phyloP scores from a whole-genome alignment of 257 asterid species.

The Solanum microdontum region DNA sequence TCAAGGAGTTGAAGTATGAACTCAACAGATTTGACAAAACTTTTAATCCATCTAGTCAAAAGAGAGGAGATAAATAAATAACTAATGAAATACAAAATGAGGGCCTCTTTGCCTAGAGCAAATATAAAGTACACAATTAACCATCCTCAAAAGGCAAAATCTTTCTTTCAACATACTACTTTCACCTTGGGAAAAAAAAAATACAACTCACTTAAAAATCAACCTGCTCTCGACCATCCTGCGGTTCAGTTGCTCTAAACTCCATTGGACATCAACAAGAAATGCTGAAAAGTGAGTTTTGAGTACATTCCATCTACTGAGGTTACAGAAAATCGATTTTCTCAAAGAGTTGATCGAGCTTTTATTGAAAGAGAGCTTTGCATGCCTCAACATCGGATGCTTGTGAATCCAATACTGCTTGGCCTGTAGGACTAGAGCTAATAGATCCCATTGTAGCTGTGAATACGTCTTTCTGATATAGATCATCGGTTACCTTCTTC shows the following conservation, averaged over 20 bases:
- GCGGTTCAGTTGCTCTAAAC: not conserved
- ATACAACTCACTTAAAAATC: conserved; percentile 24
- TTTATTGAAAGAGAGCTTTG: conserved; percentile 34
- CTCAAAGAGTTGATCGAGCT: conserved; percentile 1
- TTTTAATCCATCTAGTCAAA: conserved; percentile 25
- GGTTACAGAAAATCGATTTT: conserved; percentile 9
- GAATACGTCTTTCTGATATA: conserved; percentile 48
- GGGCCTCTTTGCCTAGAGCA: conserved; percentile 20
- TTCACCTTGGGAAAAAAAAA: conserved; percentile 26
- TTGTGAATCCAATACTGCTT: conserved; percentile 52
- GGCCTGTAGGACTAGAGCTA: conserved; percentile 34
- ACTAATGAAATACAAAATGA: conserved; percentile 48
- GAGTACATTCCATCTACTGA: conserved; percentile 13
- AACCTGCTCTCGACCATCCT: conserved; percentile 17
- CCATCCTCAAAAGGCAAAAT: conserved; percentile 25
- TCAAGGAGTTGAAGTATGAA: conserved; percentile 22
- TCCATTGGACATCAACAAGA: not conserved
- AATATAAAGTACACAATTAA: conserved; percentile 18
- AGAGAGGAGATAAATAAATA: conserved; percentile 11
- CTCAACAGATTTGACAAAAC: conserved; percentile 37
- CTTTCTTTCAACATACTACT: conserved; percentile 22
- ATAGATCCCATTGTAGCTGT: conserved; percentile 23
- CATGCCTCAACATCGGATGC: conserved; percentile 56
- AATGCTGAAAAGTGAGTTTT: conserved; percentile 3
- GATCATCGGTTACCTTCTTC: conserved; percentile 44